Evolutionary conservation across 768 basidiomycete species (phyloP).

Genomic region (Sporobolomyces phaffii): DNA sequence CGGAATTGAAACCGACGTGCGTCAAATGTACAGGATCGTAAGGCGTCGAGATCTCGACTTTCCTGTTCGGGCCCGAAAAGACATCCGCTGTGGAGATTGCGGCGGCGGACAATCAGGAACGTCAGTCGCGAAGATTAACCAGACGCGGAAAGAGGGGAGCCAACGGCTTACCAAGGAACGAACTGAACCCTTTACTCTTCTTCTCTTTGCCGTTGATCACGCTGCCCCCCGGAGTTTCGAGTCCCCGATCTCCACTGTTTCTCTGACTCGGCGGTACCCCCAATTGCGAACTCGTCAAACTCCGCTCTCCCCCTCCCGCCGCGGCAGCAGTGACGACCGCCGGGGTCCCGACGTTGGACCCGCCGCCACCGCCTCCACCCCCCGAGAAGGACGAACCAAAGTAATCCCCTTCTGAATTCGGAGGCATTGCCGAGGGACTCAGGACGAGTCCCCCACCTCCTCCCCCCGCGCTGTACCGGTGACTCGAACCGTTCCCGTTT

Average conservation of each 20-base stretch:
- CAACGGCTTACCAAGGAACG: constrained; percentile 27
- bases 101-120: too few species aligned
- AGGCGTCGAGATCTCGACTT: constrained; percentile 83
- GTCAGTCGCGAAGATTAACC: neutral
- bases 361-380: neutral
- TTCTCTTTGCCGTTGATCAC: constrained; percentile 23
- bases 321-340: neutral
- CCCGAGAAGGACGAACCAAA: neutral
- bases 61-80: constrained; percentile 42
- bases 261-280: neutral
- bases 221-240: constrained; percentile 2
- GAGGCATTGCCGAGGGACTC: neutral
- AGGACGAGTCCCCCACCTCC: neutral
- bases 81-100: constrained; percentile 34
- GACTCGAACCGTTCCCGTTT: too few species aligned
- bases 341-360: neutral
- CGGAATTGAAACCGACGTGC: constrained; percentile 98
- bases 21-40: constrained; percentile 99
- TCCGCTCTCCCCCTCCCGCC: neutral
- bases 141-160: neutral
- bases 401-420: neutral
- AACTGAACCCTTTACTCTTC: constrained; percentile 35
- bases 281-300: neutral
- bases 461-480: neutral
- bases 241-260: neutral